These are phyloP conservation scores for Penicillium coprophilum DNA, from an alignment of 495 filamentous ascomycete species.

Conservation along the genomic window DNA sequence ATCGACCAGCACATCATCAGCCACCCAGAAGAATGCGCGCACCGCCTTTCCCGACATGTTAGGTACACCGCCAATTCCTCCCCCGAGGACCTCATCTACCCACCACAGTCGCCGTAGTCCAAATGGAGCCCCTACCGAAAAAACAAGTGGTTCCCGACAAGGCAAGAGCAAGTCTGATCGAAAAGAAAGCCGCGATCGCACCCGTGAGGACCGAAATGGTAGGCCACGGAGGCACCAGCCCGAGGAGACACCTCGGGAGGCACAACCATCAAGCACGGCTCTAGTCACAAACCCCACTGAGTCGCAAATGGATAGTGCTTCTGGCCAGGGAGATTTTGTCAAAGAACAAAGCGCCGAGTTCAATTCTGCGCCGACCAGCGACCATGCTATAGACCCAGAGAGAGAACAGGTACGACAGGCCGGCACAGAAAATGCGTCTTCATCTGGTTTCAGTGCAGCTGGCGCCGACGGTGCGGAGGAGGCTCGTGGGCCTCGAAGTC, in stretches of 20 bases:
- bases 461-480: slow-evolving; percentile 60
- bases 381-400: slow-evolving; percentile 74
- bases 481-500: slow-evolving; percentile 61
- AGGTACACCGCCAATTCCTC: slow-evolving; percentile 42
- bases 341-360: slow-evolving; percentile 58
- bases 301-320: slow-evolving; percentile 25
- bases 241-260: slow-evolving; percentile 29
- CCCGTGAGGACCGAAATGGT: slow-evolving; percentile 36
- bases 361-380: slow-evolving; percentile 73
- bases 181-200: slow-evolving; percentile 34
- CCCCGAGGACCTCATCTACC: slow-evolving; percentile 46
- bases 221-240: slow-evolving; percentile 36
- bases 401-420: slow-evolving; percentile 71
- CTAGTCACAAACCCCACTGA: slow-evolving; percentile 20
- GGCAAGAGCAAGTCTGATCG: slow-evolving; percentile 35
- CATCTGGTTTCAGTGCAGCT: slow-evolving; percentile 55
- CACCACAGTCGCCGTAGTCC: slow-evolving; percentile 42
- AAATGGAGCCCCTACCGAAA: slow-evolving; percentile 32
- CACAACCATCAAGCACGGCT: slow-evolving; percentile 17
- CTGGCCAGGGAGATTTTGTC: slow-evolving; percentile 28
- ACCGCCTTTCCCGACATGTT: slow-evolving; percentile 40
- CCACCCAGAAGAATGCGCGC: slow-evolving; percentile 37
- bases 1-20: slow-evolving; percentile 30
- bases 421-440: slow-evolving; percentile 55
- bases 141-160: slow-evolving; percentile 35